Percentiles rank a stretch among this genome's conserved stretches.
phyloP scores from a whole-genome alignment of 192 early-diverging fungal species.

The Coemansia sp. region DNA sequence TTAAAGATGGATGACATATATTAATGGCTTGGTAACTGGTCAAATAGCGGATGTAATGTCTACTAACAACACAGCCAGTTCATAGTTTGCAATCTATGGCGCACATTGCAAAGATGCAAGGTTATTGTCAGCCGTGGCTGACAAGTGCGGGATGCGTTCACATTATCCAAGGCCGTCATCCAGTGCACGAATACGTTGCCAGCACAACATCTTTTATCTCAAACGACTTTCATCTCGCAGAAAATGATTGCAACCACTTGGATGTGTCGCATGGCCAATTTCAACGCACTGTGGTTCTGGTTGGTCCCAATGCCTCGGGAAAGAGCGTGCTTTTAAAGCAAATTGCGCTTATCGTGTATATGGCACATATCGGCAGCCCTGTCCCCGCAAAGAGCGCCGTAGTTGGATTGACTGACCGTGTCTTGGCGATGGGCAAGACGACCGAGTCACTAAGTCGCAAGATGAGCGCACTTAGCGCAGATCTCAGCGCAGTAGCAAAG shows the following conservation, averaged over 20 bases:
- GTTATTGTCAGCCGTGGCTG: constrained; percentile 31
- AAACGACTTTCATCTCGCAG: constrained; percentile 66
- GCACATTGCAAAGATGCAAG: constrained; percentile 15
- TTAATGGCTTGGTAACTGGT: background rate
- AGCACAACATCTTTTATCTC: constrained; percentile 68
- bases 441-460: constrained; percentile 32
- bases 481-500: constrained; percentile 19
- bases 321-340: constrained; percentile 78
- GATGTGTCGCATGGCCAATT: background rate
- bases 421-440: constrained; percentile 63
- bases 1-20: background rate
- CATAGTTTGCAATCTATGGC: constrained; percentile 40
- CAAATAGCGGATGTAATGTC: background rate
- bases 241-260: constrained; percentile 20
- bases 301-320: constrained; percentile 85
- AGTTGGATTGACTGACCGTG: constrained; percentile 78
- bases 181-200: constrained; percentile 60
- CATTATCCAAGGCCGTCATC: constrained; percentile 30
- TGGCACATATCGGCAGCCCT: constrained; percentile 92
- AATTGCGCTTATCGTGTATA: constrained; percentile 75
- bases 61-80: background rate
- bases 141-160: constrained; percentile 24
- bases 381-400: constrained; percentile 73
- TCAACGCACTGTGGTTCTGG: constrained; percentile 65
- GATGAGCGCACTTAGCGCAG: constrained; percentile 35